A percentile compares a stretch with the other conserved stretches of the same genome.
Evolutionary conservation across 176 grass and related monocot species (phyloP).

Genomic region (Zea mays): Zm-B73-REFERENCE-NAM-5.0 NC_050098.1:223324001-223324500

Average conservation of each 20-base stretch:
- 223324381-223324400: background rate
- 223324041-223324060: conserved; percentile 87
- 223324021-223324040: conserved; percentile 78
- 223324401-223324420: background rate
- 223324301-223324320: conserved; percentile 75
- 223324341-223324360: background rate
- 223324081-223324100: conserved; percentile 93
- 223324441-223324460: background rate
- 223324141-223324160: conserved; percentile 92
- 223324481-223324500: conserved; percentile 4
- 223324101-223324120: conserved; percentile 76
- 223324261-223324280: conserved; percentile 83
- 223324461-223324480: background rate
- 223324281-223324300: conserved; percentile 82
- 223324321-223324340: conserved; percentile 11
- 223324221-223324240: conserved; percentile 68
- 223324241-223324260: conserved; percentile 68
- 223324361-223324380: background rate
- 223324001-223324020: conserved; percentile 93
- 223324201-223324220: conserved; percentile 70
- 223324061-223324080: conserved; percentile 92
- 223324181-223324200: conserved; percentile 91
- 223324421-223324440: background rate
- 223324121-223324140: conserved; percentile 98
- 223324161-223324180: conserved; percentile 88